phyloP scores from a whole-genome alignment of 208 protist genomes.

The Leishmania mexicana region DNA sequence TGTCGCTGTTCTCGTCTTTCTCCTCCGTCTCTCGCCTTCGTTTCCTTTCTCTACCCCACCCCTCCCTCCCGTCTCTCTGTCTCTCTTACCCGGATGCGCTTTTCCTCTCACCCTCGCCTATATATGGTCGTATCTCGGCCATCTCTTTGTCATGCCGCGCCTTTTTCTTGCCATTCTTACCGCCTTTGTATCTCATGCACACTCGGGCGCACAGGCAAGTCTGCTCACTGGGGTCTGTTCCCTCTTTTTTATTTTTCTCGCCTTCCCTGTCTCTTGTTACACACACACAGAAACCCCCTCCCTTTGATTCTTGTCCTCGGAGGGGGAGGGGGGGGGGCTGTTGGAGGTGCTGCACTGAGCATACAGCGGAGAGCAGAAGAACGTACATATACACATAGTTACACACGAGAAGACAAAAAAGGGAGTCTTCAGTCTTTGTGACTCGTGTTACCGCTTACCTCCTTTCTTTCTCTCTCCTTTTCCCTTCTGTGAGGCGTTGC shows the following conservation, averaged over 20 bases:
- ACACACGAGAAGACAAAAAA: background rate
- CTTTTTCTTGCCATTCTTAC: background rate
- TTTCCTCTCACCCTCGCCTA: background rate
- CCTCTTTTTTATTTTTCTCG: background rate
- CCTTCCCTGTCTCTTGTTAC: too few relatives aligned
- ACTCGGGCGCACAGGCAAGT: background rate
- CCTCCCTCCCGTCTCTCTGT: background rate
- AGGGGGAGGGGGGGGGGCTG: background rate
- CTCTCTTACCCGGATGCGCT: background rate
- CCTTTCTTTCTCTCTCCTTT: background rate
- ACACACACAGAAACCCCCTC: background rate
- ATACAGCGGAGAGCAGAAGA: background rate
- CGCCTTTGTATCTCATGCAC: conserved; percentile 1
- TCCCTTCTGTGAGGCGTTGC: background rate
- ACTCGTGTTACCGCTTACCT: background rate
- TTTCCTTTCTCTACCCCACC: background rate
- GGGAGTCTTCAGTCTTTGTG: background rate
- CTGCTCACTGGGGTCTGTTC: background rate
- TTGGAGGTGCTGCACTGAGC: background rate
- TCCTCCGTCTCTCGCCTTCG: background rate
- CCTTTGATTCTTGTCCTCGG: background rate
- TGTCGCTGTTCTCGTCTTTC: background rate
- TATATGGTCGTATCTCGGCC: background rate
- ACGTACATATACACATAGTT: background rate
- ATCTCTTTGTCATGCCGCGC: background rate